Percentiles rank a stretch among this genome's conserved stretches.
Conservation (phyloP, 768 basidiomycete genomes). For the Termitomyces sp. region DNA sequence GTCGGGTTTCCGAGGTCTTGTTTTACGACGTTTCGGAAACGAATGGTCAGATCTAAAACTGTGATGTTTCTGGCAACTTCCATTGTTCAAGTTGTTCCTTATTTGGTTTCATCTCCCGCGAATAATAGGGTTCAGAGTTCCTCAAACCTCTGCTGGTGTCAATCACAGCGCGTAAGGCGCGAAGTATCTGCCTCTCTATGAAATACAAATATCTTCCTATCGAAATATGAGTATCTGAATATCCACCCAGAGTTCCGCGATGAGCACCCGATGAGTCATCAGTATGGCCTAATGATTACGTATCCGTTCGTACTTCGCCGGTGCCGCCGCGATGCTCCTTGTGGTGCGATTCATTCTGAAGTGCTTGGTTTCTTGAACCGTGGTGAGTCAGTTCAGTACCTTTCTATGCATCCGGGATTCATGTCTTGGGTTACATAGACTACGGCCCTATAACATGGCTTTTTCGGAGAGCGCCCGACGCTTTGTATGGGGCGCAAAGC, state of each 20-base stretch:
- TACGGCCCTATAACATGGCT: not conserved
- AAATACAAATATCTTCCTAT: not conserved
- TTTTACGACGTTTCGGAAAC: slow-evolving; percentile 8
- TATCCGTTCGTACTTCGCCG: slow-evolving; percentile 3
- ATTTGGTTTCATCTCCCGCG: slow-evolving; percentile 9
- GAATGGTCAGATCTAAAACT: slow-evolving; percentile 6
- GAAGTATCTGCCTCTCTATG: not conserved
- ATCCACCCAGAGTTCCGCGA: not conserved
- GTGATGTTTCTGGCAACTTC: slow-evolving; percentile 5
- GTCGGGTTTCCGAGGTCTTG: not conserved
- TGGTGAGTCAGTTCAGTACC: not conserved
- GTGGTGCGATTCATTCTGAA: not conserved
- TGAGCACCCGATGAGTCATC: slow-evolving; percentile 5
- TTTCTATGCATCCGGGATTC: not conserved
- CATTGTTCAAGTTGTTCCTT: slow-evolving; percentile 5
- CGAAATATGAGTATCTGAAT: not conserved
- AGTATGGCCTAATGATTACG: slow-evolving; percentile 11
- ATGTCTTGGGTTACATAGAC: not conserved
- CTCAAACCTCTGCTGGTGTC: not conserved
- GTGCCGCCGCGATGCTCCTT: not conserved
- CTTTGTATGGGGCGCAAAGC: slow-evolving; percentile 16
- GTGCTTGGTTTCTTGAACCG: not conserved
- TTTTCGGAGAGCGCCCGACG: slow-evolving; percentile 4
- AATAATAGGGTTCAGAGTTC: not conserved
- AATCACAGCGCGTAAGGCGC: too few relatives aligned